Evolutionary conservation across 208 protist genomes (phyloP), one percentile per base, ranked within the genome.

Genomic region (Acanthamoeba sp.): DNA sequence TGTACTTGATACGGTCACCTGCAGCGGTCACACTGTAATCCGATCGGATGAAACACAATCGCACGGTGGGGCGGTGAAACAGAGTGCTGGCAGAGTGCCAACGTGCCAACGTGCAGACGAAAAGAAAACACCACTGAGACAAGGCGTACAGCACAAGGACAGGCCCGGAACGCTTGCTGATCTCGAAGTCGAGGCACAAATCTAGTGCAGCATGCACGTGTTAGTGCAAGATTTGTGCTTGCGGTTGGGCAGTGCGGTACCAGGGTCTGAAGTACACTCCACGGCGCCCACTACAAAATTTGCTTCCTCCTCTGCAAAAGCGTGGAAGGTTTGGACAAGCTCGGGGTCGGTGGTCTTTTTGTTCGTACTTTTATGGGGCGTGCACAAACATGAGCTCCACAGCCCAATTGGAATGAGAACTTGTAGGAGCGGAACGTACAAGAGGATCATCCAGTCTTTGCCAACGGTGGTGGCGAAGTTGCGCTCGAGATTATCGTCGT

Each of bases 371-470:
- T 52, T 5, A 20, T 10, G 18, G 2, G 55, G 0, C 5, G 32
- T 45, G 1, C 16, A 36, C 0, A 20, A 6, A 32, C 14, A 34
- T 84, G 20, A 84, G 57, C 27, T 32, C 57, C 7, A 4, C 5
- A 4, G 12, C 57, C 0, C 22, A 64, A 64, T 24, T 24, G 12
- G n/a, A 14, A 64, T 32, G 57, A 38, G 20, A n/a, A 18, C 10
- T 12, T 52, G 48, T 18, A 52, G 48, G 45, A 14, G 48, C 20
- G 48, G 16, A 14, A 87, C 78, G 42, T 59, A 87, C 78, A 87
- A 59, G 12, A 87, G 78, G 7, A 87, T 36, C 9, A 87, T n/a
- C 78, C 78, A 87, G 7, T 87, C 78, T 27, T 36, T 55, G 40
- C 45, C 78, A 16, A 6, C 14, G 29, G 18, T 38, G 2, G 34